These are phyloP conservation scores for Rhododendron ferrugineum DNA, from an alignment of 148 eudicot species.

Conservation along the genomic window DNA sequence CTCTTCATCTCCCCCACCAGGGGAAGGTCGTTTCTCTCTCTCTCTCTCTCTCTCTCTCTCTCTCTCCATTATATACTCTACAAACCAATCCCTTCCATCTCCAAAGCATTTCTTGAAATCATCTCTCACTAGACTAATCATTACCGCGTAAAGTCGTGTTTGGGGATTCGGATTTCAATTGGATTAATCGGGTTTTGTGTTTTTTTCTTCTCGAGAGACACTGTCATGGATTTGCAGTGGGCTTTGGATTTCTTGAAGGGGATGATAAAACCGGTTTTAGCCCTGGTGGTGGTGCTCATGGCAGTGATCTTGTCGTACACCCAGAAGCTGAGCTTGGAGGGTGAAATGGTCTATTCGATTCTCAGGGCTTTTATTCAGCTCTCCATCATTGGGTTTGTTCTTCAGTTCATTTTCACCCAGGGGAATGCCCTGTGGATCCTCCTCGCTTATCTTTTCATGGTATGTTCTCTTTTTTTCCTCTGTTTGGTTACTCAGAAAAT, in stretches of 20 bases:
- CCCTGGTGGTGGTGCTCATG: conserved; percentile 58
- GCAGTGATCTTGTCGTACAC: conserved; percentile 57
- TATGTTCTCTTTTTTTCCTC: conserved; percentile 11
- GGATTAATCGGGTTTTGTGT: neutral
- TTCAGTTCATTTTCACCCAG: conserved; percentile 79
- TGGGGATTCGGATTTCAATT: neutral
- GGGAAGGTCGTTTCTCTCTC: conserved; percentile 23
- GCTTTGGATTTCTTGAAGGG: conserved; percentile 47
- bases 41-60: neutral
- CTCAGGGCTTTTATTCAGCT: conserved; percentile 73
- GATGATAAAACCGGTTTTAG: conserved; percentile 77
- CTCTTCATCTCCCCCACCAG: neutral
- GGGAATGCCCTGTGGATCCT: conserved; percentile 52
- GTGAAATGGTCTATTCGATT: conserved; percentile 70
- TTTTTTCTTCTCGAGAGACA: neutral
- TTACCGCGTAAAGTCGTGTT: neutral
- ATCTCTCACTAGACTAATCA: neutral
- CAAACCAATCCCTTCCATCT: neutral
- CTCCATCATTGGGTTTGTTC: conserved; percentile 83
- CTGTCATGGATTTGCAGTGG: conserved; percentile 70
- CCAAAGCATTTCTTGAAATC: neutral
- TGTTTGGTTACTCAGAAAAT: neutral
- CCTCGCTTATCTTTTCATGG: conserved; percentile 95
- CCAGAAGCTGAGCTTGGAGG: conserved; percentile 52
- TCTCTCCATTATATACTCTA: conserved; percentile 1